Evolutionary conservation across 148 eudicot genomes (phyloP).

Genomic region (Polygonum aviculare): DNA sequence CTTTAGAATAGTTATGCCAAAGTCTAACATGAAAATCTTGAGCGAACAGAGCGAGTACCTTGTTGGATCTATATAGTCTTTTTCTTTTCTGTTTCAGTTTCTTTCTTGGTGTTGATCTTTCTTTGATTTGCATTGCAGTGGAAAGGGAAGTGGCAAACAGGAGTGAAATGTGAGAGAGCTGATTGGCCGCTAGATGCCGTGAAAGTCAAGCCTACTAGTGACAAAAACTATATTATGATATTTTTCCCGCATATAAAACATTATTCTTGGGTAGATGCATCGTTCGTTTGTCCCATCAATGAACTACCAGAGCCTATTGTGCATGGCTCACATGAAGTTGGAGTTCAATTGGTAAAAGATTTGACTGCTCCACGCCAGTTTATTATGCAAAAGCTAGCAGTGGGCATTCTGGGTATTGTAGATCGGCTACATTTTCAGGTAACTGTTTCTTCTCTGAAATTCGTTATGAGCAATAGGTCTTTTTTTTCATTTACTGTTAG

Average conservation of each 20-base stretch:
- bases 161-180: conserved; percentile 79
- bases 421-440: conserved; percentile 80
- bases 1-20: too few species aligned
- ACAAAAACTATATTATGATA: conserved; percentile 72
- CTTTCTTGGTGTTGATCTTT: conserved; percentile 11
- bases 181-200: conserved; percentile 90
- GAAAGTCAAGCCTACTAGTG: conserved; percentile 90
- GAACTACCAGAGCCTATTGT: conserved; percentile 85
- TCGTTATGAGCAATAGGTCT: conserved; percentile 63
- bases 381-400: conserved; percentile 71
- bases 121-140: conserved; percentile 30
- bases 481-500: conserved; percentile 7
- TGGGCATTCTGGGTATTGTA: conserved; percentile 68
- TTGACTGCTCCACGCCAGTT: conserved; percentile 81
- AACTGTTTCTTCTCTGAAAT: conserved; percentile 39
- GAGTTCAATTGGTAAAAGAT: conserved; percentile 73
- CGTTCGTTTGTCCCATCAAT: conserved; percentile 70
- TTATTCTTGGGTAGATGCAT: conserved; percentile 91
- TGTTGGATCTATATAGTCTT: not conserved
- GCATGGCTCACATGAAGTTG: conserved; percentile 65
- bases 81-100: not conserved
- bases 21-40: too few species aligned
- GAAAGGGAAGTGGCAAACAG: conserved; percentile 98
- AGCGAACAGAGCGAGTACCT: too few species aligned
- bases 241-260: conserved; percentile 74